These are phyloP conservation scores for Stemphylium vesicarium DNA, from an alignment of 2,329 filamentous ascomycete genomes.

Conservation along the genomic window DNA sequence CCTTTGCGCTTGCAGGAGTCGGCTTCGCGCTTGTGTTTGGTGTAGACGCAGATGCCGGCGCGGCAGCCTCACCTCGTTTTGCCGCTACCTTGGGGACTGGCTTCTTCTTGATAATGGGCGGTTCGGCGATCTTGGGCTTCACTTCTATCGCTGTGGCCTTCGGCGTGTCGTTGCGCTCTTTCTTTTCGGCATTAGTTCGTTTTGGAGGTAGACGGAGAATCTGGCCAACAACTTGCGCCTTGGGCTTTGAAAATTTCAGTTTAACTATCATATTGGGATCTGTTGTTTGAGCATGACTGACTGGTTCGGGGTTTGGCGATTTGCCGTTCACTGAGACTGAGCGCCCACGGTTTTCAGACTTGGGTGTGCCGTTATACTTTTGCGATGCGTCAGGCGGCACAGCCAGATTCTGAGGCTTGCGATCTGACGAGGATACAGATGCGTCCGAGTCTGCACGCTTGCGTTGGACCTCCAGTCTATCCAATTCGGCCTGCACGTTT, in stretches of 20 bases:
- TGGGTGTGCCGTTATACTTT: slow-evolving; percentile 27
- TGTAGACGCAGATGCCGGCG: slow-evolving; percentile 18
- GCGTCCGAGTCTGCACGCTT: slow-evolving; percentile 44
- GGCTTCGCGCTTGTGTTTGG: slow-evolving; percentile 17
- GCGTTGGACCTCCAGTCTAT: slow-evolving; percentile 49
- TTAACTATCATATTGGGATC: slow-evolving; percentile 52
- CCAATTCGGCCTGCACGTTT: slow-evolving; percentile 61
- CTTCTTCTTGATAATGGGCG: slow-evolving; percentile 32
- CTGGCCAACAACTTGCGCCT: slow-evolving; percentile 55
- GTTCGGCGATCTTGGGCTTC: slow-evolving; percentile 30
- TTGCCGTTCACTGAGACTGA: slow-evolving; percentile 38
- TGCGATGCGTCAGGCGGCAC: slow-evolving; percentile 27
- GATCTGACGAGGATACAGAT: slow-evolving; percentile 44
- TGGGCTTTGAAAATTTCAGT: slow-evolving; percentile 59
- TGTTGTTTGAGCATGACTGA: slow-evolving; percentile 17
- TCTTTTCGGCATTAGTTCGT: slow-evolving; percentile 27
- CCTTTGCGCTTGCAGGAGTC: slow-evolving; percentile 18
- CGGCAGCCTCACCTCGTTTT: slow-evolving; percentile 30
- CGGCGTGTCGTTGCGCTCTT: slow-evolving; percentile 32
- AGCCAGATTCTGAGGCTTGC: slow-evolving; percentile 34
- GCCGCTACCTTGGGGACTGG: slow-evolving; percentile 33
- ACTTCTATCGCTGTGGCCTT: slow-evolving; percentile 25
- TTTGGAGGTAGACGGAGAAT: slow-evolving; percentile 44
- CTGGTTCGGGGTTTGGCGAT: slow-evolving; percentile 25
- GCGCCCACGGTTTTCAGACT: slow-evolving; percentile 31